phyloP scores from a whole-genome alignment of 2,329 filamentous ascomycete genomes.

The Colletotrichum tropicicola region DNA sequence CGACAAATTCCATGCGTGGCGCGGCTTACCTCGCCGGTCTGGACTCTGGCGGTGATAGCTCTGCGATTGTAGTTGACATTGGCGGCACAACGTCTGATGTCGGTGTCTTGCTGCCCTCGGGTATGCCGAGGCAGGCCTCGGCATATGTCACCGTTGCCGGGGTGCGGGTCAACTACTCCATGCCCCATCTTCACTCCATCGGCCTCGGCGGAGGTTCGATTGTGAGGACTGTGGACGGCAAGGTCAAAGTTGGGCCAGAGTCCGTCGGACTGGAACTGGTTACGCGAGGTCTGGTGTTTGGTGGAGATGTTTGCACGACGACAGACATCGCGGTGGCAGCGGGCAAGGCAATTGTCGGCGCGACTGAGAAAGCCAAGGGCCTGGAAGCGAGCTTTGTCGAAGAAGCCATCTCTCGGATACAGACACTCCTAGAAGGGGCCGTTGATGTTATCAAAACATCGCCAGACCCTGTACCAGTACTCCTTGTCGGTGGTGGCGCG shows the following conservation, averaged over 20 bases:
- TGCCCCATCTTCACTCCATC: conserved; percentile 29
- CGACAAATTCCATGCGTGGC: conserved; percentile 60
- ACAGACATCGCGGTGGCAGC: conserved; percentile 57
- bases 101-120: conserved; percentile 61
- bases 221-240: conserved; percentile 40
- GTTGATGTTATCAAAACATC: conserved; percentile 39
- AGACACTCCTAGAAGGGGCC: conserved; percentile 33
- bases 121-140: conserved; percentile 70
- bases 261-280: conserved; percentile 58
- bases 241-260: conserved; percentile 56
- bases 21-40: conserved; percentile 56
- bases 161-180: conserved; percentile 68
- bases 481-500: conserved; percentile 72
- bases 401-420: conserved; percentile 29
- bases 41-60: conserved; percentile 40
- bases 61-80: conserved; percentile 57
- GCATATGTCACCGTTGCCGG: conserved; percentile 70
- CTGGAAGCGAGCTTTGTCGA: conserved; percentile 39
- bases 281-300: conserved; percentile 56
- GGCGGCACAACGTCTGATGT: conserved; percentile 64
- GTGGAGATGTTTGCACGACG: conserved; percentile 54
- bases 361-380: conserved; percentile 30
- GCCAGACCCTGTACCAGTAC: conserved; percentile 35
- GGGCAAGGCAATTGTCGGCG: conserved; percentile 59
- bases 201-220: conserved; percentile 51